Percentiles rank a stretch among this genome's conserved stretches.
These are phyloP conservation scores for Meyerozyma elateridarum DNA, from an alignment of 1,139 yeast species.

Conservation along the genomic window DNA sequence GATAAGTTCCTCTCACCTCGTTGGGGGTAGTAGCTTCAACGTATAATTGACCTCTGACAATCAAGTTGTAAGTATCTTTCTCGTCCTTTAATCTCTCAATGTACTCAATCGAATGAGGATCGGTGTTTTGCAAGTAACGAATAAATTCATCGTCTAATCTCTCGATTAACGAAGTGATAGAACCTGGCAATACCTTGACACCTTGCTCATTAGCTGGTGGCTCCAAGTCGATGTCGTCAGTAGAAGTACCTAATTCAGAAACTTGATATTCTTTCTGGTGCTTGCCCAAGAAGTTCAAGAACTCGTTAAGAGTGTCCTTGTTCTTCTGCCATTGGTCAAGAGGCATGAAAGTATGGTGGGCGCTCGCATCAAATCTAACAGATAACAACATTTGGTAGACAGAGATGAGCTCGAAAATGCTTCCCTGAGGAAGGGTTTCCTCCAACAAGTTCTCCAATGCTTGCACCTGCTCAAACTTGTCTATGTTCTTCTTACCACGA, in stretches of 20 bases:
- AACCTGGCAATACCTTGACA: constrained; percentile 72
- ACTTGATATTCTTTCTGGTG: constrained; percentile 59
- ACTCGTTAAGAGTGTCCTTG: constrained; percentile 54
- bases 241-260: constrained; percentile 68
- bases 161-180: constrained; percentile 81
- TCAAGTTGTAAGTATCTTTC: constrained; percentile 64
- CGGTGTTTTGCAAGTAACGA: constrained; percentile 80
- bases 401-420: constrained; percentile 71
- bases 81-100: constrained; percentile 90
- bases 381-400: constrained; percentile 82
- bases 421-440: constrained; percentile 31
- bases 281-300: constrained; percentile 66
- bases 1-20: constrained; percentile 28
- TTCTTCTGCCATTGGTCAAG: constrained; percentile 76
- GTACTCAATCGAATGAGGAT: constrained; percentile 94
- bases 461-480: constrained; percentile 71
- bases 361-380: constrained; percentile 75
- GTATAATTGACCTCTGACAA: constrained; percentile 83
- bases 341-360: constrained; percentile 71
- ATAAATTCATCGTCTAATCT: constrained; percentile 94
- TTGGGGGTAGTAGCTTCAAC: constrained; percentile 61
- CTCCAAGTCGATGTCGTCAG: constrained; percentile 77
- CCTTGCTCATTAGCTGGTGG: constrained; percentile 67
- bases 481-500: constrained; percentile 94
- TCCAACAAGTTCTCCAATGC: constrained; percentile 61